Evolutionary conservation across 495 filamentous ascomycete genomes (phyloP).

Genomic region (Aspergillus bridgeri): DNA sequence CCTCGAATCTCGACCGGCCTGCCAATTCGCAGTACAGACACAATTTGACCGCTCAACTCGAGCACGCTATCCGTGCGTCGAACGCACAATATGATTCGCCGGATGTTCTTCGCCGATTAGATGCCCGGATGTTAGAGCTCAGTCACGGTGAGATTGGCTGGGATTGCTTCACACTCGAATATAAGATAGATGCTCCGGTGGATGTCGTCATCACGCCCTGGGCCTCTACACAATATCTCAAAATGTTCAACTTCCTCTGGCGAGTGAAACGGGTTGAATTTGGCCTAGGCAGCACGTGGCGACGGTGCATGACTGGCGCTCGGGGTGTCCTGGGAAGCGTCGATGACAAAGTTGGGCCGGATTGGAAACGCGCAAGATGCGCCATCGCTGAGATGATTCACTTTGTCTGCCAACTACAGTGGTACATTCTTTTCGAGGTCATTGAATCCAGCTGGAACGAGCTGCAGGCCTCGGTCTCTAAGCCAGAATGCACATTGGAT

Average conservation of each 20-base stretch:
- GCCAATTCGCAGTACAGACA: conserved; percentile 93
- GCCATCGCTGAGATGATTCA: conserved; percentile 96
- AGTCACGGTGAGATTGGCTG: conserved; percentile 96
- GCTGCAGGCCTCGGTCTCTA: conserved; percentile 72
- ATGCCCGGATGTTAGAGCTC: conserved; percentile 93
- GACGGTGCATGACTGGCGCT: conserved; percentile 93
- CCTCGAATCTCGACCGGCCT: conserved; percentile 89
- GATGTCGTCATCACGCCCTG: conserved; percentile 96
- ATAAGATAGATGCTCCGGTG: conserved; percentile 95
- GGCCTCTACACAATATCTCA: conserved; percentile 93
- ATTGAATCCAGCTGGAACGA: conserved; percentile 93
- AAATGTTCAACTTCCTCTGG: conserved; percentile 99
- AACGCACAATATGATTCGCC: conserved; percentile 94
- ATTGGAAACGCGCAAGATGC: conserved; percentile 88
- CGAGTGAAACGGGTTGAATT: conserved; percentile 98
- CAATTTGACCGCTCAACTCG: conserved; percentile 91
- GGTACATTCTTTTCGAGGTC: conserved; percentile 98
- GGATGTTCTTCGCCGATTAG: conserved; percentile 89
- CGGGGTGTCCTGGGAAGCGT: conserved; percentile 82
- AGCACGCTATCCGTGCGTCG: conserved; percentile 94
- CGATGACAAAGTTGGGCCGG: conserved; percentile 68
- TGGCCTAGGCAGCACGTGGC: conserved; percentile 84
- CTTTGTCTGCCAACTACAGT: conserved; percentile 94
- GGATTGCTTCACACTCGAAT: conserved; percentile 99
- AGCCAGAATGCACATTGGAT: conserved; percentile 84